Conservation (phyloP, 2,329 filamentous ascomycete species). For the Beauveria medogensis region DNA sequence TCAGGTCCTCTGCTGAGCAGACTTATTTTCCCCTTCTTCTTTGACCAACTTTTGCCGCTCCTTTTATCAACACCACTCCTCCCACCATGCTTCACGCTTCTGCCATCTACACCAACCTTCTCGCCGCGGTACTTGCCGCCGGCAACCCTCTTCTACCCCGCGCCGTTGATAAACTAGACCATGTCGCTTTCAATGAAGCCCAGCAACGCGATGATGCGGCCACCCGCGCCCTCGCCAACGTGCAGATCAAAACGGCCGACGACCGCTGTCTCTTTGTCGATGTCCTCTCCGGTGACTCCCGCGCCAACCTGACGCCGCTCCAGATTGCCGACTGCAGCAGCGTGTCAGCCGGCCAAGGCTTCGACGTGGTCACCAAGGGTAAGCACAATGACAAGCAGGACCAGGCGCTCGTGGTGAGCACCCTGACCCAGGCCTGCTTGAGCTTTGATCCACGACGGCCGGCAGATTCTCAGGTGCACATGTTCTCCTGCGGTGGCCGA, state of each 20-base stretch:
- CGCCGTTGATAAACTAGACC: constrained; percentile 33
- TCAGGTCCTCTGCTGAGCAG: constrained; percentile 24
- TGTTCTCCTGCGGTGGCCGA: constrained; percentile 52
- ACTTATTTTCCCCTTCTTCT: constrained; percentile 5
- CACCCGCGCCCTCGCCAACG: constrained; percentile 34
- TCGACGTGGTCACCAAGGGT: constrained; percentile 41
- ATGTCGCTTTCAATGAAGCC: constrained; percentile 31
- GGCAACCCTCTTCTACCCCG: constrained; percentile 23
- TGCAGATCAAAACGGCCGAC: constrained; percentile 37
- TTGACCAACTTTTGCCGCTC: not conserved
- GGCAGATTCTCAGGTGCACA: constrained; percentile 42
- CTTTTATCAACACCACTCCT: constrained; percentile 8
- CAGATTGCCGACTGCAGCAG: constrained; percentile 36
- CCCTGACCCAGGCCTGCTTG: constrained; percentile 48
- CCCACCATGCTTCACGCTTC: constrained; percentile 15
- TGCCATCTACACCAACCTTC: constrained; percentile 7
- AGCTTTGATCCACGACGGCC: constrained; percentile 48
- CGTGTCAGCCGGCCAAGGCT: constrained; percentile 31
- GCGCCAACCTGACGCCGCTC: constrained; percentile 38
- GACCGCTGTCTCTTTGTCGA: constrained; percentile 40
- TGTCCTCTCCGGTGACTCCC: constrained; percentile 38
- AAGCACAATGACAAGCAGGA: constrained; percentile 40
- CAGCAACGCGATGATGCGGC: constrained; percentile 36
- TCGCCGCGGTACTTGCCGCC: constrained; percentile 18
- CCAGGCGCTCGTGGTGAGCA: constrained; percentile 46